Evolutionary conservation across 352 stramenopile genomes (phyloP), one percentile per base, ranked within the genome.

Genomic region (Phytophthora colocasiae): DNA sequence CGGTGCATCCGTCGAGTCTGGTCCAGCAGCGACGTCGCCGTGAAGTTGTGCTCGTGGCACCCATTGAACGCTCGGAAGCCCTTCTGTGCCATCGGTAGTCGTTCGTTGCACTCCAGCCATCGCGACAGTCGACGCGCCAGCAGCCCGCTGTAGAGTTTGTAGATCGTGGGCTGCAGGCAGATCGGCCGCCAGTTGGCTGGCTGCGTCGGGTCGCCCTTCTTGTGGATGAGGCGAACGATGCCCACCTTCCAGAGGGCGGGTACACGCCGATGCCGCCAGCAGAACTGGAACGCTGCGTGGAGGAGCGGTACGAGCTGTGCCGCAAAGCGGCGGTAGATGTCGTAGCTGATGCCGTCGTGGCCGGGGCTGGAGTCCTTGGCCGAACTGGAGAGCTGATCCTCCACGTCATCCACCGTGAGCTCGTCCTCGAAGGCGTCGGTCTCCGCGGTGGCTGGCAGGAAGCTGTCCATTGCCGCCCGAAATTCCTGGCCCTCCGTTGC

Each of bases 111-210:
- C 12, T 71, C 62, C 32, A 75, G 40, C 46, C 49, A 75, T 2
- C 4, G 5, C 10, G 46, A 66, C 12, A 77, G 39, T 0, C 68
- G 55, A 11, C 27, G 41, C 15, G 56, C 57, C 15, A 81, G 44
- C 12, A 75, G 4, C 0, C 60, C 58, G 2, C 53, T 51, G 51
- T 73, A 78, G 8, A 81, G 17, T 38, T 81, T 78, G 73, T 76
- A 81, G 6, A 81, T 52, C 1, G 61, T 29, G 0, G 27, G 29
- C 59, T 78, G 73, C 2, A 81, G 45, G 51, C 67, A 73, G 53
- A 77, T 78, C 15, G 66, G 56, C 12, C 70, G 24, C 64, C 71
- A 77, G 62, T 79, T 79, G 0, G 2, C 4, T 3, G 47, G n/a
- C 10, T 38, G 1, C 17, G 8, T 15, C 11, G 34, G 49, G 34